Evolutionary conservation across 495 filamentous ascomycete genomes (phyloP), one percentile per base, ranked within the genome.

Genomic region (Penicillium macrosclerotiorum): DNA sequence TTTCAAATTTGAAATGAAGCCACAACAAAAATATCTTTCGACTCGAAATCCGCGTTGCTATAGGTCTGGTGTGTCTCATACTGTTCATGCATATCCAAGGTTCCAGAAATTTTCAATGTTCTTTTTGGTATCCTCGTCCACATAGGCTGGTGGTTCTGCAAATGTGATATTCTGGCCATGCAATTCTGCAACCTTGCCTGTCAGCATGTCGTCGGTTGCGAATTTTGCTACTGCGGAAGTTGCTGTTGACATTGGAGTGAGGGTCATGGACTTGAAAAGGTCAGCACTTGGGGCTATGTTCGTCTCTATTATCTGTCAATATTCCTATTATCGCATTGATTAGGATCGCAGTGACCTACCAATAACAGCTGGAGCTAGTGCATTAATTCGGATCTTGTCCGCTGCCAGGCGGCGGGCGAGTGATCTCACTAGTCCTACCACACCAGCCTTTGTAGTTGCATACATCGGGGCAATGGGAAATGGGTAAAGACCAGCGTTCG

Each of bases 391-490:
- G 24, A 82, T 78, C 13, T 67, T 56, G 5, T 70, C 56, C 7
- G 44, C 47, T 23, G 64, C 65, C 5, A 80, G 55, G 0, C 63
- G 35, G 20, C 46, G 42, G 5, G 65, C 71, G 2, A 74, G 58
- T 0, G 76, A 77, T 14, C 78, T 63, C 3, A 80, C 78, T 1
- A 80, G 62, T 3, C 71, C 72, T 13, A 80, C 57, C 2, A 82
- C 61, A 12, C 65, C 79, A 25, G 68, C 60, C 49, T 82, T 82
- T 16, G 73, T 68, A 9, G 69, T 63, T 1, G 73, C 67, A 42
- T 82, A 82, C 2, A 80, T 41, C 3, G 79, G 79, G 4, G 76
- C 73, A n/a, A 73, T 65, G 2, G 77, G 73, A 45, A 82, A 77
- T 0, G 76, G 67, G 37, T 82, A 80, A 6, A 80, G 34, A 1